Conservation (phyloP, 345 rosid genomes). For the Cardamine chenopodiifolia region DNA sequence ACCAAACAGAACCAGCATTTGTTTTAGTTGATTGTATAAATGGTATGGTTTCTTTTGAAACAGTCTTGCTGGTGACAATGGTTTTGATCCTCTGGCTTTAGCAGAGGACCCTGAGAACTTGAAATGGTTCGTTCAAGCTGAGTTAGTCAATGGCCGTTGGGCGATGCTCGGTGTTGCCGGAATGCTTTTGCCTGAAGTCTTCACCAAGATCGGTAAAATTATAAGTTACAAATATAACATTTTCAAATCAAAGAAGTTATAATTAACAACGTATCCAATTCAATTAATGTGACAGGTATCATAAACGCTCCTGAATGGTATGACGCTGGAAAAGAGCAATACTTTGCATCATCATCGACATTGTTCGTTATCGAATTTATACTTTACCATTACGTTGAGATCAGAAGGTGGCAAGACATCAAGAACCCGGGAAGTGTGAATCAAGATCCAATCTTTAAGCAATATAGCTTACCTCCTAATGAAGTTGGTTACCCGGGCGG, state of each 20-base stretch:
- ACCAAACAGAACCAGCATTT: background rate
- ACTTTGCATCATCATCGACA: slow-evolving; percentile 90
- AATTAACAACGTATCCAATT: background rate
- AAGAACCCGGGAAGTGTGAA: slow-evolving; percentile 95
- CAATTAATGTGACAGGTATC: slow-evolving; percentile 36
- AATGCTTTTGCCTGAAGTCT: slow-evolving; percentile 88
- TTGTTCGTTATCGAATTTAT: slow-evolving; percentile 94
- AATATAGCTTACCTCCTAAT: slow-evolving; percentile 78
- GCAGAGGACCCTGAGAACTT: background rate
- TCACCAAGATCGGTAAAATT: slow-evolving; percentile 71
- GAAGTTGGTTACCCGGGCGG: slow-evolving; percentile 93
- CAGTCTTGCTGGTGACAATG: slow-evolving; percentile 16
- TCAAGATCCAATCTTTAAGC: slow-evolving; percentile 98
- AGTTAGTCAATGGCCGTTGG: slow-evolving; percentile 92
- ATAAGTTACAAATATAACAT: background rate
- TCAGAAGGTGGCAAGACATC: slow-evolving; percentile 97
- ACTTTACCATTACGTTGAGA: slow-evolving; percentile 93
- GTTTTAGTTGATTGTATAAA: background rate
- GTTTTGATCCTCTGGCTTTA: background rate
- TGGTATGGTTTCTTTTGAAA: background rate
- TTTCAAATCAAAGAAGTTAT: slow-evolving; percentile 3
- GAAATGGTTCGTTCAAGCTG: slow-evolving; percentile 45
- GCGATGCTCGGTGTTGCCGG: slow-evolving; percentile 96
- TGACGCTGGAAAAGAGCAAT: slow-evolving; percentile 85
- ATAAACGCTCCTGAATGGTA: slow-evolving; percentile 80